Conservation (phyloP, 164 flowering plant genomes). For the Taxillus chinensis region DNA sequence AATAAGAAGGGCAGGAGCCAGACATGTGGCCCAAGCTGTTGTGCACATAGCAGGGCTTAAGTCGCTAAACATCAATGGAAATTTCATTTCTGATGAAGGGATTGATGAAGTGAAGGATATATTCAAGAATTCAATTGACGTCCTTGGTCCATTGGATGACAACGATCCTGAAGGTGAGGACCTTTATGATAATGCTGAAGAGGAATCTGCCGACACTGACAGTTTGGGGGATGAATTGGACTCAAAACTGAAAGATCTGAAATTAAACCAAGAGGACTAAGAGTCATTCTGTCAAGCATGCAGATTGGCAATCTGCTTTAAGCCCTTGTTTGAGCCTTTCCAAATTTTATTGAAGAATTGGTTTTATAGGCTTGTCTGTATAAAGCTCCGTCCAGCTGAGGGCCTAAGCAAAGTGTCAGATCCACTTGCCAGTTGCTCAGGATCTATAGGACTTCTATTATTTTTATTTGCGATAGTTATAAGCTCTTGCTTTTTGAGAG, state of each 20-base stretch:
- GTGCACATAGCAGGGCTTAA: slow-evolving; percentile 36
- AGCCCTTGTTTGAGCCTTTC: neutral
- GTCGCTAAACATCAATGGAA: slow-evolving; percentile 43
- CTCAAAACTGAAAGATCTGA: slow-evolving; percentile 34
- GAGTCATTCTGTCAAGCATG: neutral
- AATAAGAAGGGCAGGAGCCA: slow-evolving; percentile 49
- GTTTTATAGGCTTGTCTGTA: neutral
- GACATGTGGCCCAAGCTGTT: slow-evolving; percentile 39
- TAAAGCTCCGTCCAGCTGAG: slow-evolving; percentile 4
- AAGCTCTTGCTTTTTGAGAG: neutral
- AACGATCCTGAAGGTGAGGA: slow-evolving; percentile 70
- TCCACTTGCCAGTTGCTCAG: slow-evolving; percentile 3
- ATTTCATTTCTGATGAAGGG: slow-evolving; percentile 63
- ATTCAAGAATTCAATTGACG: slow-evolving; percentile 27
- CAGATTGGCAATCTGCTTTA: too few species aligned
- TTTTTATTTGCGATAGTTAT: neutral
- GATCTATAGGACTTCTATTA: neutral
- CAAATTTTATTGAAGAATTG: neutral
- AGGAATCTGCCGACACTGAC: slow-evolving; percentile 21
- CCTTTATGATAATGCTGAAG: slow-evolving; percentile 30
- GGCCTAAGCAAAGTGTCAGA: neutral
- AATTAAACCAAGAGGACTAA: slow-evolving; percentile 24
- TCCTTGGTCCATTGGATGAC: slow-evolving; percentile 52
- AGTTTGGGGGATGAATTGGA: slow-evolving; percentile 27
- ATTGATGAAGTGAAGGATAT: slow-evolving; percentile 43